Conservation (phyloP, 352 stramenopile genomes). For the Aphanomyces cochlioides region DNA sequence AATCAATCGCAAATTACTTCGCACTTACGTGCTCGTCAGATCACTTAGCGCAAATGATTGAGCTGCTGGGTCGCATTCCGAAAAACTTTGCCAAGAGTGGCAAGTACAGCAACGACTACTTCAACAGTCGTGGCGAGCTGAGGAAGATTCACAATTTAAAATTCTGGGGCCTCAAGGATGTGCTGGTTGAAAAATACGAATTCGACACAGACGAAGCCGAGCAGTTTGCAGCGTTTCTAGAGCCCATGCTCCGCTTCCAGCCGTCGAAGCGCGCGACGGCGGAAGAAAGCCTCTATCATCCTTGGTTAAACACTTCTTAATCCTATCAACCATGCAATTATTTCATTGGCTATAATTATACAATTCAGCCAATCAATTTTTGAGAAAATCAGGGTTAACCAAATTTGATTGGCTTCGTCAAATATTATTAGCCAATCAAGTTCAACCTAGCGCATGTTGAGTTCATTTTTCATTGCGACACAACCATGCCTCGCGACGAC, state of each 20-base stretch:
- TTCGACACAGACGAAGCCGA: slow-evolving; percentile 85
- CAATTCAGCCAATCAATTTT: neutral
- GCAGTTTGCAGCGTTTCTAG: slow-evolving; percentile 91
- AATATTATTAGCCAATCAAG: too few relatives aligned
- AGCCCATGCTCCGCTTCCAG: slow-evolving; percentile 90
- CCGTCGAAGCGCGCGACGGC: slow-evolving; percentile 87
- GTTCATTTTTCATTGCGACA: slow-evolving; percentile 17
- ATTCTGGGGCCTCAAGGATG: slow-evolving; percentile 95
- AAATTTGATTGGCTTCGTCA: too few relatives aligned
- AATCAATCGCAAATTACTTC: slow-evolving; percentile 31
- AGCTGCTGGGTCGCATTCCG: slow-evolving; percentile 96
- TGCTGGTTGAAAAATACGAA: slow-evolving; percentile 96
- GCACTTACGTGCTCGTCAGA: slow-evolving; percentile 45
- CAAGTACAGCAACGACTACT: slow-evolving; percentile 95
- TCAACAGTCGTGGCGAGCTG: slow-evolving; percentile 95
- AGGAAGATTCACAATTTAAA: slow-evolving; percentile 98
- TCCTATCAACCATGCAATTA: slow-evolving; percentile 1
- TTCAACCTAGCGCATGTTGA: too few relatives aligned
- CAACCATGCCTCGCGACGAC: neutral
- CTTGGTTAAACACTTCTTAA: slow-evolving; percentile 80
- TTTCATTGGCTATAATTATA: neutral
- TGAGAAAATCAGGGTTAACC: too few relatives aligned
- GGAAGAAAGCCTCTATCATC: slow-evolving; percentile 90
- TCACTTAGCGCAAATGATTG: slow-evolving; percentile 99
- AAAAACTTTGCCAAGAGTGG: slow-evolving; percentile 89